Percentiles rank a stretch among this genome's conserved stretches.
Conservation (phyloP, 495 filamentous ascomycete species). For the Sabuloglossum arenarium region DNA sequence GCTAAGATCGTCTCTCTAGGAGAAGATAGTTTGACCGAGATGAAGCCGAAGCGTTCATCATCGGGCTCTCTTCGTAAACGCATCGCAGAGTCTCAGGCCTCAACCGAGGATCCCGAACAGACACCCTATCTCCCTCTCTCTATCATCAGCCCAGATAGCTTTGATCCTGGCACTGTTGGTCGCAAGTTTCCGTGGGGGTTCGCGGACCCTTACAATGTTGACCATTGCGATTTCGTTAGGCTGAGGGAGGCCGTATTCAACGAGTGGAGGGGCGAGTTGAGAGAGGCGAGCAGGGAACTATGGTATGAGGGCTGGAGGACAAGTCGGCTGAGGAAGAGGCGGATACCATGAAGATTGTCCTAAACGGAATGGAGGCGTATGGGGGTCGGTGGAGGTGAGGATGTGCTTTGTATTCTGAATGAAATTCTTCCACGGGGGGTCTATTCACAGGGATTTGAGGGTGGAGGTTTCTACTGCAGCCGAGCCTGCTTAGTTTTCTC, state of each 20-base stretch:
- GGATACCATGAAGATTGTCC: background rate
- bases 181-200: conserved; percentile 92
- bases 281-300: conserved; percentile 74
- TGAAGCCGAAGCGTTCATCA: background rate
- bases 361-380: no score
- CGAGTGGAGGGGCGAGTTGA: conserved; percentile 81
- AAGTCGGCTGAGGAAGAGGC: conserved; percentile 28
- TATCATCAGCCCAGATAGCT: conserved; percentile 81
- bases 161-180: conserved; percentile 56
- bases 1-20: background rate
- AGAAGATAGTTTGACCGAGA: background rate
- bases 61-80: background rate
- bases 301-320: conserved; percentile 98
- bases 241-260: conserved; percentile 80
- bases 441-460: no score
- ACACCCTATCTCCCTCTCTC: conserved; percentile 52
- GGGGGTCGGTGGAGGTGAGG: no score
- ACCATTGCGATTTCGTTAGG: conserved; percentile 86
- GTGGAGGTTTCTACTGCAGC: no score
- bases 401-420: no score
- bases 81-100: background rate
- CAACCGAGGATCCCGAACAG: background rate
- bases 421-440: no score
- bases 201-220: conserved; percentile 71
- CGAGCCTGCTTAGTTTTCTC: no score